phyloP scores from a whole-genome alignment of 1,139 yeast genomes.

The Sugiyamaella xylanicola region DNA sequence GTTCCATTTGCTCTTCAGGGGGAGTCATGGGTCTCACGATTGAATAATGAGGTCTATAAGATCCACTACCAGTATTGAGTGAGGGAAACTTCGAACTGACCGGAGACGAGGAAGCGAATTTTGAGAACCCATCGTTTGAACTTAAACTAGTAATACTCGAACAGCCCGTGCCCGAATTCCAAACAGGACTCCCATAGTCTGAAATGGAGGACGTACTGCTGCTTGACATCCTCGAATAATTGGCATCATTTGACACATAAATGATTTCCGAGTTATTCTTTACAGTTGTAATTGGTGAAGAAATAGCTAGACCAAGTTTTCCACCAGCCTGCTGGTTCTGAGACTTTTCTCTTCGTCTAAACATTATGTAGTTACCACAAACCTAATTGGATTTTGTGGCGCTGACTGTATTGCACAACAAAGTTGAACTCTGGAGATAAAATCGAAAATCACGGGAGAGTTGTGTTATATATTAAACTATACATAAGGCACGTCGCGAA shows the following conservation, averaged over 20 bases:
- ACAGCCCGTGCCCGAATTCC: neutral
- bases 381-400: too few species aligned
- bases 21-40: slow-evolving; percentile 10
- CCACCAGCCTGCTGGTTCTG: slow-evolving; percentile 2
- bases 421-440: too few species aligned
- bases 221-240: neutral
- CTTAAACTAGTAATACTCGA: neutral
- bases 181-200: neutral
- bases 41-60: neutral
- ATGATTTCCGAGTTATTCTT: slow-evolving; percentile 17
- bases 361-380: too few species aligned
- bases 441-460: neutral
- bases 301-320: slow-evolving; percentile 17
- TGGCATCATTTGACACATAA: neutral
- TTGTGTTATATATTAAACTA: slow-evolving; percentile 11
- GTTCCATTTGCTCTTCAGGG: slow-evolving; percentile 3
- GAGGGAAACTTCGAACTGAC: neutral
- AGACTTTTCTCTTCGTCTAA: slow-evolving; percentile 12
- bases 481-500: slow-evolving; percentile 6
- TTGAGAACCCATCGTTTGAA: neutral
- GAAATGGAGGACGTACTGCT: slow-evolving; percentile 1
- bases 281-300: slow-evolving; percentile 18
- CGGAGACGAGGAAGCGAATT: neutral
- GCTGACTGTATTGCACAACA: too few species aligned
- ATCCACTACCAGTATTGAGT: neutral